phyloP scores from a whole-genome alignment of 2,329 filamentous ascomycete genomes.

The Allantophomopsis cytisporea region DNA sequence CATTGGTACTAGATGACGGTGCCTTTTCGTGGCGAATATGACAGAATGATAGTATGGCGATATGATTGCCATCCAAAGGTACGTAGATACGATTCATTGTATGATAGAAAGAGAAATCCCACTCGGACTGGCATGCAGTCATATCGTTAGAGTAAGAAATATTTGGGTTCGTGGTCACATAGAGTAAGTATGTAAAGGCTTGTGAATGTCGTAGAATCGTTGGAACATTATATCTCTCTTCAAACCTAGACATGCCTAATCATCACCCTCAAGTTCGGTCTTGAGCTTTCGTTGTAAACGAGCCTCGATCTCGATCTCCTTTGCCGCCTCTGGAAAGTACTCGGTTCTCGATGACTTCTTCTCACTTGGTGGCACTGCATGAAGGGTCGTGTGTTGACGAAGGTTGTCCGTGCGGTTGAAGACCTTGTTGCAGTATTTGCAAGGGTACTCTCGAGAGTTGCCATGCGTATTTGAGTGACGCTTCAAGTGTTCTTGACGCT shows the following conservation, averaged over 20 bases:
- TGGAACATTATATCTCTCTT: background rate
- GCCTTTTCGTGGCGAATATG: no score
- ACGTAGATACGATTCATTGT: no score
- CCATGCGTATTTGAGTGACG: constrained; percentile 29
- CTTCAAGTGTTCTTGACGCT: constrained; percentile 30
- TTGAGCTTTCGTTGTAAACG: background rate
- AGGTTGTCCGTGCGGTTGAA: constrained; percentile 3
- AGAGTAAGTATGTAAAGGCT: no score
- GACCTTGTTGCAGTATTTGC: constrained; percentile 2
- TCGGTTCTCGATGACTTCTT: constrained; percentile 6
- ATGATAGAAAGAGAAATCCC: no score
- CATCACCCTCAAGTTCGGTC: background rate
- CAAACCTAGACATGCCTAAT: background rate
- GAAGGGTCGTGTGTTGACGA: background rate
- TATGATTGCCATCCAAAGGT: no score
- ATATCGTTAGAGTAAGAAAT: background rate
- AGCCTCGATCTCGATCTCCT: background rate
- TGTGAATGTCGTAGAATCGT: background rate
- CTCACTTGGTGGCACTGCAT: background rate
- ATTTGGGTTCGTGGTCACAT: no score
- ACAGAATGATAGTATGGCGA: no score
- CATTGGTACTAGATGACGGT: no score
- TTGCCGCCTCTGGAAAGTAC: constrained; percentile 3
- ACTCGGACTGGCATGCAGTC: background rate
- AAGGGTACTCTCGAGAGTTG: background rate